Evolutionary conservation across 768 basidiomycete species (phyloP).

Genomic region (Russula virescens): DNA sequence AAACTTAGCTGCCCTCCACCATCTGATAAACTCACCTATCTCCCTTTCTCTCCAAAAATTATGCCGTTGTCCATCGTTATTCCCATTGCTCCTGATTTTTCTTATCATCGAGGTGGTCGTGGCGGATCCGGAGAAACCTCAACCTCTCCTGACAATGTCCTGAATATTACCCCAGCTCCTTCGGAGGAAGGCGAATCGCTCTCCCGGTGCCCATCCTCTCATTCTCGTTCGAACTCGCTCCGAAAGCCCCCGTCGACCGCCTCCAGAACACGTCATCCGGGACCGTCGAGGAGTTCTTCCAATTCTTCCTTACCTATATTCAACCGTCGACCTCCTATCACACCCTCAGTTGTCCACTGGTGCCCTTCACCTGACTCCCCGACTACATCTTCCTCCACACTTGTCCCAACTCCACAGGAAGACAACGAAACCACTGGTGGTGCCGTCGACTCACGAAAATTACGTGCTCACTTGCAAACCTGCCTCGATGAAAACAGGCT

Average conservation of each 20-base stretch:
- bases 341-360: constrained; percentile 12
- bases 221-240: not conserved
- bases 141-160: not conserved
- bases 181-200: not conserved
- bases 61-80: constrained; percentile 14
- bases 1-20: not conserved
- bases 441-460: not conserved
- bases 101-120: not conserved
- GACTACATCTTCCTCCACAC: constrained; percentile 8
- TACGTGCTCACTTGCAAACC: constrained; percentile 14
- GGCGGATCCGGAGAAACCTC: not conserved
- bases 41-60: not conserved
- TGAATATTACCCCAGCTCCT: not conserved
- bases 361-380: not conserved
- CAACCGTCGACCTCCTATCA: not conserved
- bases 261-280: not conserved
- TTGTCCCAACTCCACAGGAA: not conserved
- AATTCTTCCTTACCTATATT: constrained; percentile 14
- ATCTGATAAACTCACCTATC: not conserved
- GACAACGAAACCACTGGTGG: not conserved
- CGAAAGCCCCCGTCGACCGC: not conserved
- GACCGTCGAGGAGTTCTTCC: constrained; percentile 9
- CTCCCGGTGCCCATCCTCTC: not conserved
- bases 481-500: constrained; percentile 18
- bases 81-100: not conserved